These are phyloP conservation scores for Boeremia exigua DNA, from an alignment of 2,329 filamentous ascomycete genomes.

Conservation along the genomic window DNA sequence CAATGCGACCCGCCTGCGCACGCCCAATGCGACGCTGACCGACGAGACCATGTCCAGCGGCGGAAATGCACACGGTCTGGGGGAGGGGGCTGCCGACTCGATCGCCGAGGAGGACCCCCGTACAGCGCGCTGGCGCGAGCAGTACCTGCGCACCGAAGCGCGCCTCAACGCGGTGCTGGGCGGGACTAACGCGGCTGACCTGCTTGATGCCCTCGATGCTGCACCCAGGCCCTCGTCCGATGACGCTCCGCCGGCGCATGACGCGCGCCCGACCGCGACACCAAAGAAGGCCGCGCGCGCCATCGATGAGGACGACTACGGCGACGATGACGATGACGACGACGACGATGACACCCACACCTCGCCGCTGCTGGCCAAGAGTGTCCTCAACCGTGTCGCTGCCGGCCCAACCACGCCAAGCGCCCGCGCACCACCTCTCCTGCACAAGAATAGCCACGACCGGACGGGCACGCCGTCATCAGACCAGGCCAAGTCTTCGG, in stretches of 20 bases:
- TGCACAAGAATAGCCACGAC: constrained; percentile 68
- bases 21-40: constrained; percentile 51
- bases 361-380: constrained; percentile 59
- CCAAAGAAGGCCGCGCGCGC: constrained; percentile 77
- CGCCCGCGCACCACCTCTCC: constrained; percentile 69
- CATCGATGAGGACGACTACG: constrained; percentile 86
- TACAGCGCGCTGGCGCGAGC: constrained; percentile 70
- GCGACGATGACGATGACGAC: constrained; percentile 72
- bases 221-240: constrained; percentile 32
- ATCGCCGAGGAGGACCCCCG: constrained; percentile 55
- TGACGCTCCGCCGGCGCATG: constrained; percentile 45
- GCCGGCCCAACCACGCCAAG: constrained; percentile 68
- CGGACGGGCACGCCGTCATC: constrained; percentile 60
- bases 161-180: constrained; percentile 79
- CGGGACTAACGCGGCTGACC: constrained; percentile 41
- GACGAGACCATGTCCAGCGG: constrained; percentile 52
- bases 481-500: constrained; percentile 71
- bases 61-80: constrained; percentile 45
- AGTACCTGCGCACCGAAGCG: constrained; percentile 78
- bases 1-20: constrained; percentile 49
- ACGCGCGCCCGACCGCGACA: constrained; percentile 56
- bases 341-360: constrained; percentile 52
- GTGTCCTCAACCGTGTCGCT: constrained; percentile 59
- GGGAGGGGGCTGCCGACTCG: constrained; percentile 48
- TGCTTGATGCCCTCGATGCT: constrained; percentile 34